Evolutionary conservation across 73 alveolate genomes (phyloP).

Genomic region (Blepharisma japonicum): DNA sequence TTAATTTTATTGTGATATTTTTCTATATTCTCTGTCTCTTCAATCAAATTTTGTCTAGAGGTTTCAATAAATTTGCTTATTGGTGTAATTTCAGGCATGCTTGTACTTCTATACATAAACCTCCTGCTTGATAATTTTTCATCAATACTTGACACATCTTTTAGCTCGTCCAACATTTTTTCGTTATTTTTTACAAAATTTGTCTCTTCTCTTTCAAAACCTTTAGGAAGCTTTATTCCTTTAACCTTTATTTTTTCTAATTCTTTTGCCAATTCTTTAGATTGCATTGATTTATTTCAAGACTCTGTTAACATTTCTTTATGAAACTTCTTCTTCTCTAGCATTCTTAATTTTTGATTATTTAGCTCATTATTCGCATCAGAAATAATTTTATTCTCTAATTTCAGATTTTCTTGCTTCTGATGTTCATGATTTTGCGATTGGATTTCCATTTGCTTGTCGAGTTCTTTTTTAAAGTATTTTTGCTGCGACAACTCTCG

Average conservation of each 20-base stretch:
- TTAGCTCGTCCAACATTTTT: too few species aligned
- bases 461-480: background rate
- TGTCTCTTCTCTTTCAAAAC: too few species aligned
- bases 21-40: too few species aligned
- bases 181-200: too few species aligned
- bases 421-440: background rate
- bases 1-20: too few species aligned
- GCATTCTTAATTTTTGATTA: background rate
- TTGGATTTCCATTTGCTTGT: background rate
- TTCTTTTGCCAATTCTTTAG: background rate
- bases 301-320: slow-evolving; percentile 11
- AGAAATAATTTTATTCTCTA: background rate
- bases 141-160: too few species aligned
- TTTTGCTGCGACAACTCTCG: background rate
- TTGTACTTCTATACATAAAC: too few species aligned
- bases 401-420: background rate
- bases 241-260: background rate
- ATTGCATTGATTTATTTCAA: background rate
- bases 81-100: too few species aligned
- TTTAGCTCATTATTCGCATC: background rate
- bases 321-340: background rate
- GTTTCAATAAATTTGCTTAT: too few species aligned
- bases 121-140: too few species aligned
- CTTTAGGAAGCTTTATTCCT: background rate
- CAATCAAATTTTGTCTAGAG: too few species aligned